Percentiles rank a stretch among this genome's conserved stretches.
phyloP scores from a whole-genome alignment of 257 asterid species.

The Penstemon eatonii region DNA sequence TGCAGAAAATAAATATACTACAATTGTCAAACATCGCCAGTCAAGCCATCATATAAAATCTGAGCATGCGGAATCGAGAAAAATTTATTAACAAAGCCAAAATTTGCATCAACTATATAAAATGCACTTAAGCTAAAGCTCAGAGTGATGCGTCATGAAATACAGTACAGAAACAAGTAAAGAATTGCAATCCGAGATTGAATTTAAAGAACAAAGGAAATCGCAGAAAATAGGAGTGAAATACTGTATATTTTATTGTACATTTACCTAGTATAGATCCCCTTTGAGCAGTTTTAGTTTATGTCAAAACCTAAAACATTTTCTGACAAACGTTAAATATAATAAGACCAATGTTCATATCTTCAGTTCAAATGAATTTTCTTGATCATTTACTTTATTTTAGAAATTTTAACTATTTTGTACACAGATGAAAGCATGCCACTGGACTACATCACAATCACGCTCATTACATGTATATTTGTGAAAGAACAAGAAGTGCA shows the following conservation, averaged over 20 bases:
- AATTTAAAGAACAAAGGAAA: neutral
- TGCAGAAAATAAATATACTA: neutral
- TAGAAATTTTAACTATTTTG: neutral
- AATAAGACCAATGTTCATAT: neutral
- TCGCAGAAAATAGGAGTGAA: neutral
- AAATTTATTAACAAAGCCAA: too few relatives aligned
- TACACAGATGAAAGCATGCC: neutral
- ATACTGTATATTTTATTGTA: neutral
- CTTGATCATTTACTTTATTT: neutral
- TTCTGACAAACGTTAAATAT: too few relatives aligned
- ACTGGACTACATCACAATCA: neutral
- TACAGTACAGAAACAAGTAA: neutral
- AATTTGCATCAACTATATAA: neutral
- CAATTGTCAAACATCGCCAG: neutral
- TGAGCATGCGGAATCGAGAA: too few relatives aligned
- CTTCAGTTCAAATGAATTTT: slow-evolving; percentile 12
- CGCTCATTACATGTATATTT: slow-evolving; percentile 1
- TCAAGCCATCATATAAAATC: neutral
- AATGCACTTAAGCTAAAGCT: neutral
- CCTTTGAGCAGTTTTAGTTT: neutral
- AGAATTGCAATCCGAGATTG: neutral
- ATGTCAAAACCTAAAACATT: too few relatives aligned
- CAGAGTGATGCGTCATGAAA: neutral
- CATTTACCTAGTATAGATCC: neutral
- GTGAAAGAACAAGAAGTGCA: slow-evolving; percentile 4